Base-by-base conservation (phyloP, 805 yeast species). In the Metschnikowia hibisci region DNA sequence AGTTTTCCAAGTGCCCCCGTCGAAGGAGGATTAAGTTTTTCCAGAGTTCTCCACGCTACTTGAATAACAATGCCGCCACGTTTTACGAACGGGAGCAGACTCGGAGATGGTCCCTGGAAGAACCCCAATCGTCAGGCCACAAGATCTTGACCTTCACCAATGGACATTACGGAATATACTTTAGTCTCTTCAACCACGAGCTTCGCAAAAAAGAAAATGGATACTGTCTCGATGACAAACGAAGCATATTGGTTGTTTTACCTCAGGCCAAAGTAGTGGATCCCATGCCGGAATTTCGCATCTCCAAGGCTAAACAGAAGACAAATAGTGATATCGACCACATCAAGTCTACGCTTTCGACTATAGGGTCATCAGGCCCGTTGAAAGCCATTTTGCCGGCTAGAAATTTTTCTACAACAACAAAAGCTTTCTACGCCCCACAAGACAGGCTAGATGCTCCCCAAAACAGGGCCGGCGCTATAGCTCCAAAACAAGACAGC, bases 121-220 rank as follows among this genome's bases (percentile, higher is more conserved):
- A 55, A 2, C 63, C 64, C 0, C 60, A 58, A 33, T 60, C 62
- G 6, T 57, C 63, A 3, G 53, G 38, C 20, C 47, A 45, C n/a
- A 46, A 52, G 16, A 51, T 50, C 37, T 55, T 67, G 40, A 51
- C 60, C 12, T 64, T 69, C 13, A 62, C 57, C 40, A 46, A 51
- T 16, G 76, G 76, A n/a, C 76, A 70, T 44, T 70, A 68, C 48
- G 76, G 74, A 1, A 52, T 70, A 15, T 70, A 70, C 48, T 70
- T 61, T 44, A 59, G 71, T 6, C 61, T 70, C 38, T 67, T 62
- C 52, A 64, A 63, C 47, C 64, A 61, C 32, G 74, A 70, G 36
- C 47, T 53, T 6, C 42, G 61, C 53, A 30, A 61, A 48, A 38
- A 49, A 39, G 50, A 53, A 36, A 47, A 42, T 20, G 39, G 42